Conservation (phyloP, 371 early-diverging fungal genomes). For the Lichtheimia ramosa region DNA sequence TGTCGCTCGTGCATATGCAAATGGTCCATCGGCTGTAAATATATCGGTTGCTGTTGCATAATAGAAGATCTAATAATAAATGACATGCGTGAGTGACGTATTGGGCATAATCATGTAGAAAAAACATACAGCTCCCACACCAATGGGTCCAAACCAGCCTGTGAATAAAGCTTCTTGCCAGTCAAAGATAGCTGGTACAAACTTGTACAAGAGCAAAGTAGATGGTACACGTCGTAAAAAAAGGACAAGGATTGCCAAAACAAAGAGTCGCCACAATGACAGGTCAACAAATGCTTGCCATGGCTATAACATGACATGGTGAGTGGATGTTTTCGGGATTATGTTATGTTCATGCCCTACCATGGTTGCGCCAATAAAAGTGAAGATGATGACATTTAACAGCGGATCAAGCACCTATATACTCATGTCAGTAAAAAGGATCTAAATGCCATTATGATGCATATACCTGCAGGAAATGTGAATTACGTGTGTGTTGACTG, state of each 20-base stretch:
- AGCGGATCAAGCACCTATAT: conserved; percentile 73
- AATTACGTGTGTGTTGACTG: conserved; percentile 73
- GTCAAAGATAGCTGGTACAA: conserved; percentile 68
- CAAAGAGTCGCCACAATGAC: conserved; percentile 64
- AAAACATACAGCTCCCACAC: conserved; percentile 65
- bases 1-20: conserved; percentile 26
- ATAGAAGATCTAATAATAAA: conserved; percentile 58
- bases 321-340: background rate
- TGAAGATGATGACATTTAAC: conserved; percentile 86
- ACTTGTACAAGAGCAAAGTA: conserved; percentile 60
- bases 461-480: conserved; percentile 73
- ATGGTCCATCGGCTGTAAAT: conserved; percentile 21
- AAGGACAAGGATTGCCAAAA: conserved; percentile 70
- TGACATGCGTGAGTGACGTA: too few relatives aligned
- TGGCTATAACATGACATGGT: conserved; percentile 38
- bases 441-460: background rate
- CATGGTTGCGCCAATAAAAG: conserved; percentile 87
- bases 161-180: conserved; percentile 86
- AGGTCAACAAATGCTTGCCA: conserved; percentile 54
- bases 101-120: background rate
- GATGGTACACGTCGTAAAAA: conserved; percentile 83
- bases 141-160: conserved; percentile 98
- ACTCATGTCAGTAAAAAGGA: background rate
- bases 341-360: conserved; percentile 15
- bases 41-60: conserved; percentile 54